Evolutionary conservation across 768 basidiomycete genomes (phyloP).

Genomic region (Xanthoconium purpureum): DNA sequence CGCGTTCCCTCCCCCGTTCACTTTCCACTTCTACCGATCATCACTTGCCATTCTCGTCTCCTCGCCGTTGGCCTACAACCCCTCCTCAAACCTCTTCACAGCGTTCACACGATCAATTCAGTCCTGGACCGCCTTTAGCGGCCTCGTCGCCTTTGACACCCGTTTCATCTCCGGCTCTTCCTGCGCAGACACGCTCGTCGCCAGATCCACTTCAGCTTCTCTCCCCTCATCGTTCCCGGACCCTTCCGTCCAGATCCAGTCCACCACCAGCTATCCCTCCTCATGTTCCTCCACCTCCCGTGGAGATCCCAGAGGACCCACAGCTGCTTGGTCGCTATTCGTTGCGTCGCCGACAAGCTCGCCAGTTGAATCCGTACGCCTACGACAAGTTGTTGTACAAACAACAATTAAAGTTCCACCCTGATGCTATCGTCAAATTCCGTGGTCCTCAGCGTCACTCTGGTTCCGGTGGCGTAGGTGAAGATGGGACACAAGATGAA

Average conservation of each 20-base stretch:
- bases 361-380: constrained; percentile 62
- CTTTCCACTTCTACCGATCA: constrained; percentile 15
- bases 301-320: constrained; percentile 17
- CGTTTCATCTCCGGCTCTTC: constrained; percentile 12
- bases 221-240: constrained; percentile 2
- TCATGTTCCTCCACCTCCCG: background rate
- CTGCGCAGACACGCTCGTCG: constrained; percentile 10
- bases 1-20: constrained; percentile 18
- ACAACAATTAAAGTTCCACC: constrained; percentile 46
- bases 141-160: constrained; percentile 25
- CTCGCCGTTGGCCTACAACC: constrained; percentile 12
- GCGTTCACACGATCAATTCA: constrained; percentile 1
- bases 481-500: constrained; percentile 33
- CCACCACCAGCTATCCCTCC: background rate
- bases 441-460: constrained; percentile 33
- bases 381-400: constrained; percentile 55
- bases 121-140: background rate
- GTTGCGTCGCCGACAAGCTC: constrained; percentile 50
- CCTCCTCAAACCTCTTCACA: constrained; percentile 19
- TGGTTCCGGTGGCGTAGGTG: constrained; percentile 26
- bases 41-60: constrained; percentile 15
- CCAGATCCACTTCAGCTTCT: constrained; percentile 25
- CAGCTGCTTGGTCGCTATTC: constrained; percentile 42
- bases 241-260: background rate
- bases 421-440: constrained; percentile 66